These are phyloP conservation scores for Stachybotrys elegans DNA, from an alignment of 2,329 filamentous ascomycete species.

Conservation along the genomic window DNA sequence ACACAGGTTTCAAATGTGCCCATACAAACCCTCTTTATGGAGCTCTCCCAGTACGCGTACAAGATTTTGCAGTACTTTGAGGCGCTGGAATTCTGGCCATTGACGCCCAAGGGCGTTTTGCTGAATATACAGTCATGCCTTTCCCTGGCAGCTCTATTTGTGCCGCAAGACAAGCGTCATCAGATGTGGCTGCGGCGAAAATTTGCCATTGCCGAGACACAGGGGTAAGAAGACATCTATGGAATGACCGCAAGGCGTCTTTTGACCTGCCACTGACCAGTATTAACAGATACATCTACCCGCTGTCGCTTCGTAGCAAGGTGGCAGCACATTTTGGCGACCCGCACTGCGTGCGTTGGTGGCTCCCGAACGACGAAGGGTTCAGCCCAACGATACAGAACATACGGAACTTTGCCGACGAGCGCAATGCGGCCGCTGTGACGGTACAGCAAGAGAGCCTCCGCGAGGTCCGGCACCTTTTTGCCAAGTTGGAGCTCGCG, in stretches of 20 bases:
- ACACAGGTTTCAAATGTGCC: slow-evolving; percentile 61
- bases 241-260: neutral
- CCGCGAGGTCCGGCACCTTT: slow-evolving; percentile 70
- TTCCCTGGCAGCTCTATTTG: slow-evolving; percentile 69
- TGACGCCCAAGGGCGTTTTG: slow-evolving; percentile 63
- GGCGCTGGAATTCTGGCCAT: slow-evolving; percentile 67
- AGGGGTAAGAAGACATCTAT: slow-evolving; percentile 56
- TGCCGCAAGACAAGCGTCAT: slow-evolving; percentile 70
- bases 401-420: slow-evolving; percentile 76
- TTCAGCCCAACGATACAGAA: slow-evolving; percentile 69
- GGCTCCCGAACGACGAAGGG: slow-evolving; percentile 79
- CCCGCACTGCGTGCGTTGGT: slow-evolving; percentile 72
- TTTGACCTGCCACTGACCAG: no score
- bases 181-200: slow-evolving; percentile 75
- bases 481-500: slow-evolving; percentile 53
- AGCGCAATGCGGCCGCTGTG: slow-evolving; percentile 60
- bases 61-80: slow-evolving; percentile 75
- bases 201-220: slow-evolving; percentile 70
- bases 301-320: slow-evolving; percentile 64
- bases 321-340: slow-evolving; percentile 74
- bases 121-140: slow-evolving; percentile 71
- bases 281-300: slow-evolving; percentile 70
- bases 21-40: slow-evolving; percentile 42
- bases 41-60: slow-evolving; percentile 59
- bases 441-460: slow-evolving; percentile 59